A percentile compares a stretch with the other conserved stretches of the same genome.
Evolutionary conservation across 306 rosid genomes (phyloP).

Genomic region (Alnus glutinosa): DNA sequence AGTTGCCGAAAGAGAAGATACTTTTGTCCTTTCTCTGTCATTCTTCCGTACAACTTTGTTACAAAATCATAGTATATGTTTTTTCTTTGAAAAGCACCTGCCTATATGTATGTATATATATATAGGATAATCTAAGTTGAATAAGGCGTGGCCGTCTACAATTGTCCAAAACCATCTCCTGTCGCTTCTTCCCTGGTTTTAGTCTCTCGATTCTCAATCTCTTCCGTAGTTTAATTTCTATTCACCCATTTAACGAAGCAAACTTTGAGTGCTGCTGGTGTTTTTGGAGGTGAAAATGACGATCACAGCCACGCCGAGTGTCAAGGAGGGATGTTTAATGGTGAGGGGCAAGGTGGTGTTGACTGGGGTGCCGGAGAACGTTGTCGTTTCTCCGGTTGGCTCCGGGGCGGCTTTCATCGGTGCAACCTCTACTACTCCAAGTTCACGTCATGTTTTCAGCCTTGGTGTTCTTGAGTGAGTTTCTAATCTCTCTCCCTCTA

Average conservation of each 20-base stretch:
- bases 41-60: no score
- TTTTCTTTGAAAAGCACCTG: no score
- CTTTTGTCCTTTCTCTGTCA: no score
- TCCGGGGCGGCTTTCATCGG: conserved; percentile 60
- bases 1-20: no score
- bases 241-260: neutral
- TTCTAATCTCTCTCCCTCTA: neutral
- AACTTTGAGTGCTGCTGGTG: neutral
- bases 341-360: conserved; percentile 47
- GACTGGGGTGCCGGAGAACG: conserved; percentile 51
- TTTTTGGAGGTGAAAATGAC: conserved; percentile 41
- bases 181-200: neutral
- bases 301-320: conserved; percentile 41
- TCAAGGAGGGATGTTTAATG: conserved; percentile 45
- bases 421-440: conserved; percentile 39
- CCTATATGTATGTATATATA: no score
- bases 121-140: no score
- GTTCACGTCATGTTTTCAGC: conserved; percentile 56
- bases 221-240: neutral
- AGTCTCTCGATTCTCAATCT: neutral
- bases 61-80: no score
- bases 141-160: no score
- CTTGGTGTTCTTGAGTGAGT: conserved; percentile 62
- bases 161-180: neutral
- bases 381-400: conserved; percentile 39